Conservation (phyloP, 2,329 filamentous ascomycete species). For the Trichoderma breve region DNA sequence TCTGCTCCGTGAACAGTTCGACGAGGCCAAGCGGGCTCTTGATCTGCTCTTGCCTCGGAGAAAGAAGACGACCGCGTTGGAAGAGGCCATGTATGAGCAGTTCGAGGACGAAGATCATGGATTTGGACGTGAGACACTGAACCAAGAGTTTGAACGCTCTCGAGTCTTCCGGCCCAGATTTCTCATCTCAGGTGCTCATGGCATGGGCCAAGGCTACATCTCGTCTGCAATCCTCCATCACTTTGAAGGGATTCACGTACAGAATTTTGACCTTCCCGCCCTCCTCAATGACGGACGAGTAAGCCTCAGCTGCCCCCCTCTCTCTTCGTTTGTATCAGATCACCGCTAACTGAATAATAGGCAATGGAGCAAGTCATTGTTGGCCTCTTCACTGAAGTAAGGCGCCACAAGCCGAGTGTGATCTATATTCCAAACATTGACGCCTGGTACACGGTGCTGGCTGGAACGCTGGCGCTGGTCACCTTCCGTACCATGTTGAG, state of each 20-base stretch:
- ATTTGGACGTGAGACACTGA: constrained; percentile 76
- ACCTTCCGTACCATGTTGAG: constrained; percentile 82
- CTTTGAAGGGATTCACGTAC: constrained; percentile 90
- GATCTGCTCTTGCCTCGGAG: constrained; percentile 78
- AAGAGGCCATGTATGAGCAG: constrained; percentile 90
- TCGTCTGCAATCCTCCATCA: constrained; percentile 82
- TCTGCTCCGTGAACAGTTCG: constrained; percentile 70
- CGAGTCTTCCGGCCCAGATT: constrained; percentile 86
- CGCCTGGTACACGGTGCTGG: constrained; percentile 70
- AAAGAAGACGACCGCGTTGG: constrained; percentile 82
- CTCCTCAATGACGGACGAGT: constrained; percentile 80
- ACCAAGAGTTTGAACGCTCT: constrained; percentile 78
- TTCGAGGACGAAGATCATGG: constrained; percentile 78
- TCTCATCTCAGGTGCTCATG: constrained; percentile 74
- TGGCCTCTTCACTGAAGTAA: constrained; percentile 85
- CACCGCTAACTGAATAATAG: constrained; percentile 35
- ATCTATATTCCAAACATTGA: constrained; percentile 92
- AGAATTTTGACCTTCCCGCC: constrained; percentile 88
- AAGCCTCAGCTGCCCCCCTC: constrained; percentile 34
- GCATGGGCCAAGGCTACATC: constrained; percentile 94
- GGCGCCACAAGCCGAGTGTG: constrained; percentile 90
- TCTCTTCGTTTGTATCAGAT: not conserved
- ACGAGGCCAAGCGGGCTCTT: constrained; percentile 64
- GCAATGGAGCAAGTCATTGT: constrained; percentile 86
- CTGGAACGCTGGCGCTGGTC: constrained; percentile 66